These are phyloP conservation scores for Dactylellina haptotyla DNA, from an alignment of 2,329 filamentous ascomycete genomes.

Conservation along the genomic window DNA sequence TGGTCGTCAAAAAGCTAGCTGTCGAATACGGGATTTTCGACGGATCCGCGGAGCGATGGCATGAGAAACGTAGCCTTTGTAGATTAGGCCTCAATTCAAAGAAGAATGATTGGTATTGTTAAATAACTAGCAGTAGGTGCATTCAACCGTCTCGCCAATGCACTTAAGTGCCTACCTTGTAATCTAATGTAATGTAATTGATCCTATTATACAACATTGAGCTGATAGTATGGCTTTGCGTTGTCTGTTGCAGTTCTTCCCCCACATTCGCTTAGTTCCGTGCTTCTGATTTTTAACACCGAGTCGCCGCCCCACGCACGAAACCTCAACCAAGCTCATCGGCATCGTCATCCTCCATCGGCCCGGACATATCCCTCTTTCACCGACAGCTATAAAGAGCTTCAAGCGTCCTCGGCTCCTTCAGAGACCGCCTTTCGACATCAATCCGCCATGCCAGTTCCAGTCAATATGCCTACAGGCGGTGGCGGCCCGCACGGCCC, in stretches of 20 bases:
- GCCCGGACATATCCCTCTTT: conserved; percentile 22
- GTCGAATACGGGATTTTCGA: too few species aligned
- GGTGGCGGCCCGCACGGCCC: conserved; percentile 61
- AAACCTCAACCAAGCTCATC: conserved; percentile 3
- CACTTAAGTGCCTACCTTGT: too few species aligned
- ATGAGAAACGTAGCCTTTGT: too few species aligned
- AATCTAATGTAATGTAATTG: too few species aligned
- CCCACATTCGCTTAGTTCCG: background rate
- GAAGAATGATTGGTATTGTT: too few species aligned
- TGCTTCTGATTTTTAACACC: conserved; percentile 34
- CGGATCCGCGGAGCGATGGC: too few species aligned
- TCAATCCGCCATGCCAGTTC: conserved; percentile 53
- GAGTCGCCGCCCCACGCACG: conserved; percentile 24
- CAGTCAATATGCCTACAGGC: conserved; percentile 46
- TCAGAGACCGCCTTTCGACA: background rate
- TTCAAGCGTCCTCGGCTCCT: background rate
- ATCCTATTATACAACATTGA: too few species aligned
- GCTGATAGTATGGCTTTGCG: too few species aligned
- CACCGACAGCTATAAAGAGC: conserved; percentile 6
- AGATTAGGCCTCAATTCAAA: too few species aligned
- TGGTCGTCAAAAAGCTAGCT: too few species aligned
- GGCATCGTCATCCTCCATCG: conserved; percentile 19
- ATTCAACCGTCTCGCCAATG: too few species aligned
- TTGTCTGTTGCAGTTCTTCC: conserved; percentile 14
- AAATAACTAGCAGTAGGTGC: too few species aligned